Percentiles rank a stretch among this genome's conserved stretches.
Conservation (phyloP, 257 asterid genomes). For the Prunella vulgaris region DNA sequence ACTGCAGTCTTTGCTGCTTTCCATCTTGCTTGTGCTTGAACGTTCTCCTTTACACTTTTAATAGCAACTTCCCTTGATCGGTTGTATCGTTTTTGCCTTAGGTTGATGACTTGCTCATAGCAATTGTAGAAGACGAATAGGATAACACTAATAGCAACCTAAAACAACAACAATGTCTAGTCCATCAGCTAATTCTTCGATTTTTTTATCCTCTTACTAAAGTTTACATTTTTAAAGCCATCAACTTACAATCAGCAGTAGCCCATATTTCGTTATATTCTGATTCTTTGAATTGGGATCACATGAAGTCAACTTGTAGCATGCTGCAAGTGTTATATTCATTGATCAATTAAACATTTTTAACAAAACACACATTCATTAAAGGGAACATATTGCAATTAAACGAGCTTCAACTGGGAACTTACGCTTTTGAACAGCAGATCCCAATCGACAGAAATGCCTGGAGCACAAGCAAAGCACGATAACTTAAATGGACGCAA, state of each 20-base stretch:
- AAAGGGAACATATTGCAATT: too few species aligned
- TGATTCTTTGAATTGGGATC: conserved; percentile 47
- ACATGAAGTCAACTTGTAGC: conserved; percentile 69
- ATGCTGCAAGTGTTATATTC: conserved; percentile 44
- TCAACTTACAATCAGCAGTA: conserved; percentile 69
- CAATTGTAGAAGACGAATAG: conserved; percentile 66
- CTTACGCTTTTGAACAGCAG: conserved; percentile 48
- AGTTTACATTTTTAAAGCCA: background rate
- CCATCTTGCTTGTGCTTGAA: conserved; percentile 77
- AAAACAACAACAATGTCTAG: conserved; percentile 7
- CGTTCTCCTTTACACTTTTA: conserved; percentile 59
- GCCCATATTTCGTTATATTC: conserved; percentile 70
- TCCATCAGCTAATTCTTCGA: background rate
- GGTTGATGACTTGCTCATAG: conserved; percentile 55
- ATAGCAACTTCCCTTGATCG: conserved; percentile 85
- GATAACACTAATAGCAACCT: conserved; percentile 61
- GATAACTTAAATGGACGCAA: background rate
- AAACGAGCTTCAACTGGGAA: background rate
- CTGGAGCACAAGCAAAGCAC: conserved; percentile 35
- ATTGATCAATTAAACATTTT: background rate
- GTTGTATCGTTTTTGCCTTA: conserved; percentile 59
- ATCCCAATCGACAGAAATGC: conserved; percentile 67
- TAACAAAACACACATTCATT: background rate
- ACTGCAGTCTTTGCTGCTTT: conserved; percentile 60
- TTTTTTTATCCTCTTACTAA: too few species aligned